Conservation (phyloP, 2,329 filamentous ascomycete species). For the Westerdykella sp. region DNA sequence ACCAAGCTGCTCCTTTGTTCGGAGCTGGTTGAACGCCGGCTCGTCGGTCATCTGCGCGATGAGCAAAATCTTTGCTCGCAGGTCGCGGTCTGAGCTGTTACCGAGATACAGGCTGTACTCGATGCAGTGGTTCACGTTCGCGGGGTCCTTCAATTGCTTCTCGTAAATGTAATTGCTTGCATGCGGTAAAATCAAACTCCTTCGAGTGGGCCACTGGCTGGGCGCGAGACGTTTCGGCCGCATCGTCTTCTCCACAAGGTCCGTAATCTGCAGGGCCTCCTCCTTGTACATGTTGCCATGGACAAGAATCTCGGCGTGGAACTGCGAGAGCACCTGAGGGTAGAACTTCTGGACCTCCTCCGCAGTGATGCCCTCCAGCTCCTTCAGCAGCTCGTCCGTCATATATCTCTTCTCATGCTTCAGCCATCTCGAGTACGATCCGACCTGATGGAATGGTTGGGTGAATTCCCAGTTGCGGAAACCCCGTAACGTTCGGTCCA, state of each 20-base stretch:
- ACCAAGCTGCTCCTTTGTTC: conserved; percentile 94
- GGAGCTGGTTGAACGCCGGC: conserved; percentile 86
- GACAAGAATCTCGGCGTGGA: conserved; percentile 80
- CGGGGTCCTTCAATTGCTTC: conserved; percentile 73
- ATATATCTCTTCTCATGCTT: conserved; percentile 70
- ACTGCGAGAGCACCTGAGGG: conserved; percentile 71
- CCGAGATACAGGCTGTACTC: conserved; percentile 44
- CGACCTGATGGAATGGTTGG: conserved; percentile 83
- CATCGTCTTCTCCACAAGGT: conserved; percentile 72
- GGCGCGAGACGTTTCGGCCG: conserved; percentile 67
- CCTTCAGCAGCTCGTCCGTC: conserved; percentile 71
- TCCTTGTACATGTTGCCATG: conserved; percentile 95
- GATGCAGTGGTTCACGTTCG: conserved; percentile 63
- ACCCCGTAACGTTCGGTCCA: conserved; percentile 69
- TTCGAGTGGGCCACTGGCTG: conserved; percentile 71
- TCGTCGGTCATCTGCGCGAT: conserved; percentile 89
- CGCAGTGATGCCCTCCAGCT: conserved; percentile 66
- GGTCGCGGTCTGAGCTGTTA: conserved; percentile 51
- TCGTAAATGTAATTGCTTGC: conserved; percentile 81
- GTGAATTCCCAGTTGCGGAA: conserved; percentile 84
- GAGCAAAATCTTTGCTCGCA: conserved; percentile 72
- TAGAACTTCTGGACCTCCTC: conserved; percentile 72
- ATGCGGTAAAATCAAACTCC: conserved; percentile 69
- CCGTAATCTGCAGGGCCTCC: conserved; percentile 78
- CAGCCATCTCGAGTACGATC: conserved; percentile 75